Conservation (phyloP, 129 eudicot species). For the Erigeron canadensis region DNA sequence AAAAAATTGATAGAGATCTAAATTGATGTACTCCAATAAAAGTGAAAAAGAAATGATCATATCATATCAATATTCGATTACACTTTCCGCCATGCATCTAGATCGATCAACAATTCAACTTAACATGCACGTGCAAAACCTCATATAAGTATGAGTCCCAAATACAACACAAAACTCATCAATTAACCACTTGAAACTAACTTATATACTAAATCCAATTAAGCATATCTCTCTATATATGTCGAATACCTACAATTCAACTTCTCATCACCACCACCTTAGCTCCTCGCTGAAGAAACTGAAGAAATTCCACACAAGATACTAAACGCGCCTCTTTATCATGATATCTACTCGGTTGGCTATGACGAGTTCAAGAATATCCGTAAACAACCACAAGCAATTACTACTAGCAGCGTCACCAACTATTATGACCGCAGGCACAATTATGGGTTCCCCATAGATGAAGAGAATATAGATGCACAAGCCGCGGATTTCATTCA, state of each 20-base stretch:
- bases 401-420: slow-evolving; percentile 15
- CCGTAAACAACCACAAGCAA: slow-evolving; percentile 6
- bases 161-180: background rate
- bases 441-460: background rate
- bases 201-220: background rate
- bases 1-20: no score
- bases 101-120: no score
- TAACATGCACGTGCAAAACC: background rate
- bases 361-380: slow-evolving; percentile 10
- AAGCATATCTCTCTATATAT: no score
- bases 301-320: slow-evolving; percentile 34
- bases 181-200: background rate
- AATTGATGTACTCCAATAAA: no score
- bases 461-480: slow-evolving; percentile 42
- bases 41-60: no score
- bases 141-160: background rate
- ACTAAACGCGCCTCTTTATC: slow-evolving; percentile 37
- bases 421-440: slow-evolving; percentile 12
- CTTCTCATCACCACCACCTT: slow-evolving; percentile 8
- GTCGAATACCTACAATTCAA: slow-evolving; percentile 18
- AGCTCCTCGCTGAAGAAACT: slow-evolving; percentile 12
- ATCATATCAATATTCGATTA: background rate
- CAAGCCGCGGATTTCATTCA: slow-evolving; percentile 57
- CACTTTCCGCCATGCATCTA: background rate
- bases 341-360: slow-evolving; percentile 29